phyloP scores from a whole-genome alignment of 1,139 yeast species.

The Suhomyces terraborum region DNA sequence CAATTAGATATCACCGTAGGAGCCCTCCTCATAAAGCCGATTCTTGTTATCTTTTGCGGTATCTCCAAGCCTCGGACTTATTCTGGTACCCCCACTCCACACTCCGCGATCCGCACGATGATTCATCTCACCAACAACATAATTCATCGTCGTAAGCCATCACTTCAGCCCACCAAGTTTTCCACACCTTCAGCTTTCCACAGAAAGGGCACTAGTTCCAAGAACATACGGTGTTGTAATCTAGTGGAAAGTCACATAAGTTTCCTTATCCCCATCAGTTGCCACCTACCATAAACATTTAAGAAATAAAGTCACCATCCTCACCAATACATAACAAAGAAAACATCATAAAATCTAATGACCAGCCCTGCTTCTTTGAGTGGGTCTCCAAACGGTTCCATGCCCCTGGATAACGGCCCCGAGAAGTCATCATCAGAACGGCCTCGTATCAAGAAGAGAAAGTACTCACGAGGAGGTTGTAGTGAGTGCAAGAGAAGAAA shows the following conservation, averaged over 20 bases:
- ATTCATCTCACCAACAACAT: background rate
- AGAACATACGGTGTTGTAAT: background rate
- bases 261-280: background rate
- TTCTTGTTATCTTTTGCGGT: too few species aligned
- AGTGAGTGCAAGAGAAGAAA: slow-evolving; percentile 63
- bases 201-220: background rate
- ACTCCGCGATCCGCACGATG: slow-evolving; percentile 1
- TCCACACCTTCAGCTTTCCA: background rate
- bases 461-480: slow-evolving; percentile 64
- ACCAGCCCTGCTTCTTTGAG: background rate
- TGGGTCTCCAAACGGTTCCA: background rate
- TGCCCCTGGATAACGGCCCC: background rate
- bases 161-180: slow-evolving; percentile 1
- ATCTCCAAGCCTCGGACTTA: background rate
- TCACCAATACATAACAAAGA: background rate
- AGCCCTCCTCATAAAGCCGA: too few species aligned
- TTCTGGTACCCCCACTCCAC: background rate
- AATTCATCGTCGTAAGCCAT: slow-evolving; percentile 2
- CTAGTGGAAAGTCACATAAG: background rate
- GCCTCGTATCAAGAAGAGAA: slow-evolving; percentile 39
- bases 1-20: too few species aligned
- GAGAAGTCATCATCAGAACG: background rate
- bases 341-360: too few species aligned
- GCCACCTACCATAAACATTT: too few species aligned
- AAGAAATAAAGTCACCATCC: too few species aligned